Evolutionary conservation across 768 basidiomycete genomes (phyloP), one percentile per base, ranked within the genome.

Genomic region (Leucogyrophana mollusca): DNA sequence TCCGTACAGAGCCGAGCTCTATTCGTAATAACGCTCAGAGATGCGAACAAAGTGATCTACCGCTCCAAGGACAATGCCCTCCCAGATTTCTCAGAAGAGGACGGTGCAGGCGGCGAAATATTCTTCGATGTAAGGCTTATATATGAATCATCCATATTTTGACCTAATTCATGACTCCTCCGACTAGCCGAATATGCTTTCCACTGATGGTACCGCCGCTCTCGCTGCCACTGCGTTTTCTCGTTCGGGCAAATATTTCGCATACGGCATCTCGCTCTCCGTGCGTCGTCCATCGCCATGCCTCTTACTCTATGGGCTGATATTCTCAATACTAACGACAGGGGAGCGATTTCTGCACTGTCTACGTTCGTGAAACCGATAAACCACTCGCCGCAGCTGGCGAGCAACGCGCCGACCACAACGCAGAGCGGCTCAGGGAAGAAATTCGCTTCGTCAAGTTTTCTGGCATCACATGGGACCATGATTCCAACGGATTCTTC

Each of bases 401-500:
- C 1, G 70, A 68, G 30, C 59, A 69, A 43, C 56, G 48, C 21
- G 56, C 60, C n/a, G 69, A 71, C 7, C 72, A 76, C 42, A 73
- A 82, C 53, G 69, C 74, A 16, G 71, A 69, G 27, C 71, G 82
- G 35, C 73, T 90, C 30, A 53, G 71, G 3, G 90, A 92, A 36
- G 83, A 82, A 49, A 65, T 91, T 43, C 76, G 82, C 45, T 85
- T 78, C 58, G 85, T 88, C 51, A 92, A 92, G 61, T 90, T 89
- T 65, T 85, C 84, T 1, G 64, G 70, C 9, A 73, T 90, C 34
- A 70, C 72, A 21, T 92, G 90, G 90, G 82, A 82, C 4, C 78
- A 80, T 45, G 87, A 91, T 64, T 83, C 80, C 45, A 83, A 81
- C 50, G 90, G 90, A 1, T 90, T 92, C 65, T 89, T 92, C 67